Base-by-base conservation (phyloP, 2,329 filamentous ascomycete genomes). In the Chaetomiaceae sp. region DNA sequence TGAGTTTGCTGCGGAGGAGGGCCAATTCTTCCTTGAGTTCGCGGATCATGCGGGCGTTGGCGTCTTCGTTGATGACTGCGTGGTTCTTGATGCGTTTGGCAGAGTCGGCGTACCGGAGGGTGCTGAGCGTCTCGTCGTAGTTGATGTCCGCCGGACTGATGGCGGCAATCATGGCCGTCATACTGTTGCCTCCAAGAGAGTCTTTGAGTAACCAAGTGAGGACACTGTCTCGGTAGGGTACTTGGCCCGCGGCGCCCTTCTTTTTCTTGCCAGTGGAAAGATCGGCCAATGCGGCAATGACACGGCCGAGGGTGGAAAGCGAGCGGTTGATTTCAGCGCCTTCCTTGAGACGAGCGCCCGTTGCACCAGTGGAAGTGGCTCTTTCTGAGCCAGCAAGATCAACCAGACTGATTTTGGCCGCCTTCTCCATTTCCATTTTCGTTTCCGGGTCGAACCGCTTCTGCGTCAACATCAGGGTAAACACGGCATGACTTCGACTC, bases 1-100 rank as follows among this genome's bases (percentile, higher is more conserved):
- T 86, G 14, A 99, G 80, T 68, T 99, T 97, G 64, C 89, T 86
- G 63, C 94, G 82, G 53, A 99, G 76, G 57, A 95, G 78, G 1
- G 89, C 83, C 54, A 99, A 72, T 66, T 99, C 94, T 69, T 99
- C 94, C 69, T 99, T 99, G 59, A 99, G 77, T 68, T 99, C 94
- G 69, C 94, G 82, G 60, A 99, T 97, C 94, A 99, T 99, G 63
- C 94, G 88, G 56, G 94, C 94, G 68, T 99, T 99, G 43, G 94
- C 92, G 72, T 99, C 94, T 70, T 99, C 94, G 75, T 99, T 99
- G 70, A 99, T 88, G 47, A 99, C 94, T 53, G 94, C 94, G 70
- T 99, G 94, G 74, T 99, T 99, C 89, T 97, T 97, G 80, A 99
- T 99, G 64, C 94, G 85, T 75, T 99, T 99, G 23, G 94, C 94